phyloP scores from a whole-genome alignment of 2,329 filamentous ascomycete genomes.

The Madurella fahalii region DNA sequence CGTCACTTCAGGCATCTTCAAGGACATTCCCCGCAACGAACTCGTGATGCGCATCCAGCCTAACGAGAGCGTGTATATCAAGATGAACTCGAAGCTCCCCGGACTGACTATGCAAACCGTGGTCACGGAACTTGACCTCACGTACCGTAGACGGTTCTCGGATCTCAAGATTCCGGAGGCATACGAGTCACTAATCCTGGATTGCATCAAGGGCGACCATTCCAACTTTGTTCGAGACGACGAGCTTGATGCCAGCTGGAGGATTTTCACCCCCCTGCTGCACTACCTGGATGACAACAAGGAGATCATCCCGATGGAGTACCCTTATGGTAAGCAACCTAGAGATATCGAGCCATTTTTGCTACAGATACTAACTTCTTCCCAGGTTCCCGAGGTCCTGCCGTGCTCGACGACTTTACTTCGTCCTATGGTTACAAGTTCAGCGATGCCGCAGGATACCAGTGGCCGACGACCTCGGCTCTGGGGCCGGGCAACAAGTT shows the following conservation, averaged over 20 bases:
- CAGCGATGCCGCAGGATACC: constrained; percentile 91
- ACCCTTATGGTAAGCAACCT: constrained; percentile 80
- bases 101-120: constrained; percentile 99
- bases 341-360: background rate
- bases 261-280: constrained; percentile 93
- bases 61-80: constrained; percentile 99
- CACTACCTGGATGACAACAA: constrained; percentile 99
- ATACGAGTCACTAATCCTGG: constrained; percentile 95
- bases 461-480: constrained; percentile 80
- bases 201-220: constrained; percentile 97
- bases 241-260: constrained; percentile 96
- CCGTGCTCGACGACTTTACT: constrained; percentile 96
- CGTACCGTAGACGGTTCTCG: constrained; percentile 96
- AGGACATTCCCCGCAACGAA: constrained; percentile 98
- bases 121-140: constrained; percentile 95
- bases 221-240: constrained; percentile 98
- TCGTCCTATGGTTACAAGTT: constrained; percentile 99
- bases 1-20: constrained; percentile 98
- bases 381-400: constrained; percentile 88
- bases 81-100: constrained; percentile 99
- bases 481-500: constrained; percentile 68
- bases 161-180: constrained; percentile 99
- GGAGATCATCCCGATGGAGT: constrained; percentile 99
- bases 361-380: constrained; percentile 23
- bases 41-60: constrained; percentile 98